Conservation (phyloP, 345 rosid species). For the Hibiscus tridactylites region DNA sequence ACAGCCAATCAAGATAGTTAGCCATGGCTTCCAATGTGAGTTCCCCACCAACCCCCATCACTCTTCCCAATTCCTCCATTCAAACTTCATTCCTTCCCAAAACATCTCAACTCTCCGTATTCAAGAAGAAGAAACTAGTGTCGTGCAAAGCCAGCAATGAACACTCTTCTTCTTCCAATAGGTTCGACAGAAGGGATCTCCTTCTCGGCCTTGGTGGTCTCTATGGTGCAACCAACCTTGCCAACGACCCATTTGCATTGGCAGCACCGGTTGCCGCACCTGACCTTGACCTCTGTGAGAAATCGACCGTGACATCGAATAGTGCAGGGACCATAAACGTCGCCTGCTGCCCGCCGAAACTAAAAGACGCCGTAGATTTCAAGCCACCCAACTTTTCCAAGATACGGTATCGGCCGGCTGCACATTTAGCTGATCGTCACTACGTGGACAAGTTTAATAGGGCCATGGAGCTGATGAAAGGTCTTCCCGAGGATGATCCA, state of each 20-base stretch:
- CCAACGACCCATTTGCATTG: neutral
- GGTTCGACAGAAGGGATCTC: neutral
- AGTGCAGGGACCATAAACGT: neutral
- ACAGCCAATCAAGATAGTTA: neutral
- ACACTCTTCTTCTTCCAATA: neutral
- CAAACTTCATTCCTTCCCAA: neutral
- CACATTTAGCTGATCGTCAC: neutral
- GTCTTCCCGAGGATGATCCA: neutral
- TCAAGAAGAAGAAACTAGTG: neutral
- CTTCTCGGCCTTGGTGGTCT: neutral
- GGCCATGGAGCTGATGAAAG: neutral
- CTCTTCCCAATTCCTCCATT: neutral
- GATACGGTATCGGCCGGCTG: neutral
- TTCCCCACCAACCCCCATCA: neutral
- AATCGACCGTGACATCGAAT: neutral
- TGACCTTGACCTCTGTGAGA: neutral
- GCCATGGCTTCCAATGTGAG: neutral
- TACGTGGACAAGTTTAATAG: neutral
- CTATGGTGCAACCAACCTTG: neutral
- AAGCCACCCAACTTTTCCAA: neutral
- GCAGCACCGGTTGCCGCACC: neutral
- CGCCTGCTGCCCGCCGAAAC: neutral
- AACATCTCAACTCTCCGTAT: neutral
- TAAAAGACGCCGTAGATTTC: neutral
- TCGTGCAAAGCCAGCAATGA: neutral